phyloP scores from a whole-genome alignment of 352 stramenopile species.

The Phytophthora pini region DNA sequence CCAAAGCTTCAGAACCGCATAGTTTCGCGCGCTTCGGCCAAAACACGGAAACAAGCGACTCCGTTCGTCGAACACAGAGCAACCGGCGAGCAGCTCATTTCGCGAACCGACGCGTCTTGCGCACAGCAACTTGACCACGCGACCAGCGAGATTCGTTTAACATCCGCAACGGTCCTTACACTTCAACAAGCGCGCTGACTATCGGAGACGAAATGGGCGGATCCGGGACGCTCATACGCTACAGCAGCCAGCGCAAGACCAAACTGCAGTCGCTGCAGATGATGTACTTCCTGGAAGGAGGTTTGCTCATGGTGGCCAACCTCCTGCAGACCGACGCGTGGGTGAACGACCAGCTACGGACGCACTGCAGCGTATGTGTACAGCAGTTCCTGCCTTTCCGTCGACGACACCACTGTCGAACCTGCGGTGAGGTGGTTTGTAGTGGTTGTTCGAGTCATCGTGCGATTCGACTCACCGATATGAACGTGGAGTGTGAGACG shows the following conservation, averaged over 20 bases:
- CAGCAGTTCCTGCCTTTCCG: slow-evolving; percentile 85
- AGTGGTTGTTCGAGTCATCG: slow-evolving; percentile 75
- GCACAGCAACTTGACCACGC: slow-evolving; percentile 17
- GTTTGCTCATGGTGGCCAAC: slow-evolving; percentile 72
- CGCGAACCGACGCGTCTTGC: slow-evolving; percentile 27
- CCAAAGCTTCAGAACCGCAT: slow-evolving; percentile 21
- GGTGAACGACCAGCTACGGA: slow-evolving; percentile 72
- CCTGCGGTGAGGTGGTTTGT: slow-evolving; percentile 80
- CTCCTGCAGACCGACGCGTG: slow-evolving; percentile 72
- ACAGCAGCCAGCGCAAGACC: slow-evolving; percentile 24
- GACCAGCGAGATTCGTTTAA: slow-evolving; percentile 29
- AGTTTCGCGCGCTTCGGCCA: slow-evolving; percentile 16
- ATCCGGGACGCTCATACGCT: slow-evolving; percentile 15
- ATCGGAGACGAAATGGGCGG: slow-evolving; percentile 23
- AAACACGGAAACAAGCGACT: slow-evolving; percentile 8
- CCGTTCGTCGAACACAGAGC: slow-evolving; percentile 12
- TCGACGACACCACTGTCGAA: slow-evolving; percentile 80
- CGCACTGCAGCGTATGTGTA: slow-evolving; percentile 83
- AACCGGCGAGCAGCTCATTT: slow-evolving; percentile 29
- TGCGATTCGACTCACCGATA: slow-evolving; percentile 74
- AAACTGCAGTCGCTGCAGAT: slow-evolving; percentile 44
- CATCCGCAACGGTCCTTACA: slow-evolving; percentile 13
- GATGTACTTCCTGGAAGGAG: slow-evolving; percentile 83
- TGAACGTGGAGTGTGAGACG: slow-evolving; percentile 81
- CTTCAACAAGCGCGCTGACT: slow-evolving; percentile 2